Evolutionary conservation across 352 stramenopile species (phyloP).

Genomic region (Globisporangium alternatum): DNA sequence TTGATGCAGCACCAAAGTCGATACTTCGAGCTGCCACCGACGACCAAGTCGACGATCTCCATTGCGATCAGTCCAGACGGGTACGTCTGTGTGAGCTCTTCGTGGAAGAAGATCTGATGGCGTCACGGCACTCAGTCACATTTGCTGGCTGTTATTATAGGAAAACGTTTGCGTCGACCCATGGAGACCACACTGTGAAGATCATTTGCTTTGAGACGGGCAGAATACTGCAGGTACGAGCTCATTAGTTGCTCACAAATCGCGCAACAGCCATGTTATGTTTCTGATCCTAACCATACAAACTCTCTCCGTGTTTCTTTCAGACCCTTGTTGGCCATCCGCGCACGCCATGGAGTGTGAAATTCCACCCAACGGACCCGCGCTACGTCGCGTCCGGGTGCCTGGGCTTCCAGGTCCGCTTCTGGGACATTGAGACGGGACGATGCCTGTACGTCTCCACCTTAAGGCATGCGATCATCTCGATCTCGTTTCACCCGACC

Average conservation of each 20-base stretch:
- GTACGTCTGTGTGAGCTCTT: conserved; percentile 24
- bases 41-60: conserved; percentile 86
- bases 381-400: conserved; percentile 96
- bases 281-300: background rate
- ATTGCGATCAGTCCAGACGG: conserved; percentile 86
- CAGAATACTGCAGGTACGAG: conserved; percentile 74
- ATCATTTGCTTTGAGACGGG: conserved; percentile 93
- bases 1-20: conserved; percentile 69
- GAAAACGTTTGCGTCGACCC: conserved; percentile 95
- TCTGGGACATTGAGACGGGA: conserved; percentile 88
- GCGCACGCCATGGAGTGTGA: conserved; percentile 96
- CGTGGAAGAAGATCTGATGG: background rate
- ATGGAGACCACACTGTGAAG: conserved; percentile 98
- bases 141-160: conserved; percentile 26
- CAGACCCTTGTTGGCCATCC: conserved; percentile 84
- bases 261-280: background rate
- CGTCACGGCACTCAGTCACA: background rate
- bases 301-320: background rate
- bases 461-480: conserved; percentile 95
- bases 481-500: conserved; percentile 94
- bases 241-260: background rate
- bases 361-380: conserved; percentile 95
- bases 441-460: conserved; percentile 93
- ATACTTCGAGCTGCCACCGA: conserved; percentile 84
- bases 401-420: conserved; percentile 94